These are phyloP conservation scores for Beauveria bassiana DNA, from an alignment of 2,329 filamentous ascomycete genomes.

Conservation along the genomic window DNA sequence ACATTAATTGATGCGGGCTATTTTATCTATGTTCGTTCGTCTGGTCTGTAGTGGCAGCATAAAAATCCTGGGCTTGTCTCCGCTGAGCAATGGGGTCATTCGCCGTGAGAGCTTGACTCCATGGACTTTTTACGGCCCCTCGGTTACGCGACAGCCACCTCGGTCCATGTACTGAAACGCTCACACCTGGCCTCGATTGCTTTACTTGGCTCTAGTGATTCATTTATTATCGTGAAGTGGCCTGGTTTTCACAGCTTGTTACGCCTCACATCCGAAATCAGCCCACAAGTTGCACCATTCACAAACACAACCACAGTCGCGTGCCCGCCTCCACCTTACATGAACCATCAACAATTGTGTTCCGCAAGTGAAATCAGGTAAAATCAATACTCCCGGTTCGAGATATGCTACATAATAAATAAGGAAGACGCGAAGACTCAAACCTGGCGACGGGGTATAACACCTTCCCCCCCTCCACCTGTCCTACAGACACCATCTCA, in stretches of 20 bases:
- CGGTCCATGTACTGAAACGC: background rate
- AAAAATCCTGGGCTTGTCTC: background rate
- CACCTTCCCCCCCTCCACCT: background rate
- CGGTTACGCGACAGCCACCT: background rate
- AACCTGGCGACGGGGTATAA: constrained; percentile 8
- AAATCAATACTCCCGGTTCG: constrained; percentile 8
- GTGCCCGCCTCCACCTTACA: background rate
- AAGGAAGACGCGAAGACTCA: constrained; percentile 1
- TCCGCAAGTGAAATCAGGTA: background rate
- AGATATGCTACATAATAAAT: constrained; percentile 7
- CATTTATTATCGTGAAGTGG: background rate
- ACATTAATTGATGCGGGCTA: background rate
- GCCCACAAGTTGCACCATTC: background rate
- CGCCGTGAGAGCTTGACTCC: background rate
- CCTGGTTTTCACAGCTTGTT: background rate
- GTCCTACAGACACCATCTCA: background rate
- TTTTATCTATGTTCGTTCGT: background rate
- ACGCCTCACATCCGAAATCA: background rate
- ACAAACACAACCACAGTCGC: background rate
- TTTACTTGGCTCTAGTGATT: no score
- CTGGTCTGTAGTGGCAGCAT: background rate
- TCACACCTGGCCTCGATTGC: no score
- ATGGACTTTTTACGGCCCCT: background rate
- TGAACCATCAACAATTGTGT: background rate
- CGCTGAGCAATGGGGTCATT: background rate